These are phyloP conservation scores for Lasiodiplodia hormozganensis DNA, from an alignment of 2,329 filamentous ascomycete species.

Conservation along the genomic window DNA sequence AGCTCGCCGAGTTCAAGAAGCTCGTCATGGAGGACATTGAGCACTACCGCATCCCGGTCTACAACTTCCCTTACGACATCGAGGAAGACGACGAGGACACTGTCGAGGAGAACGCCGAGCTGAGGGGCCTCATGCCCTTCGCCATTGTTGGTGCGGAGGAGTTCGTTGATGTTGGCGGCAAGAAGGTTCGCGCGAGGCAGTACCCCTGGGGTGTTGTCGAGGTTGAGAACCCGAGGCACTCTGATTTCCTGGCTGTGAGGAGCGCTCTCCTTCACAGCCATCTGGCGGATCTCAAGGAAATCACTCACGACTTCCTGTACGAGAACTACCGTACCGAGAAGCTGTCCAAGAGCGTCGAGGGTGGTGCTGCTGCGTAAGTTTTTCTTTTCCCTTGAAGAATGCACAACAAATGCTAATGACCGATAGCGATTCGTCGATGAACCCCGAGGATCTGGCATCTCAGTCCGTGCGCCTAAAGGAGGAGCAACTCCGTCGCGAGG, in stretches of 20 bases:
- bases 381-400: background rate
- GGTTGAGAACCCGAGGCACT: conserved; percentile 98
- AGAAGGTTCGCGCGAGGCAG: conserved; percentile 90
- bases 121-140: conserved; percentile 97
- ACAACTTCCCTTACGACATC: conserved; percentile 99
- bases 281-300: conserved; percentile 97
- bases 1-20: conserved; percentile 99
- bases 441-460: conserved; percentile 94
- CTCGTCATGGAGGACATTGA: conserved; percentile 99
- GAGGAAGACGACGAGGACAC: conserved; percentile 99
- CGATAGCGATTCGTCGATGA: conserved; percentile 81
- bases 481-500: conserved; percentile 97
- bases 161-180: conserved; percentile 89
- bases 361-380: conserved; percentile 84
- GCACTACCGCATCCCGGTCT: conserved; percentile 98
- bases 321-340: conserved; percentile 99
- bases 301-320: conserved; percentile 99
- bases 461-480: conserved; percentile 99
- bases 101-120: conserved; percentile 97
- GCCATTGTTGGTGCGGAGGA: conserved; percentile 99
- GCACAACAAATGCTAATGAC: conserved; percentile 40
- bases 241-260: conserved; percentile 96
- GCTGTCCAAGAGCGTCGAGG: conserved; percentile 98
- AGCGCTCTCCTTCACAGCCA: conserved; percentile 97
- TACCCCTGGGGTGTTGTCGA: conserved; percentile 99